Evolutionary conservation across 2,329 filamentous ascomycete genomes (phyloP).

Genomic region (Dactylellina leptospora): DNA sequence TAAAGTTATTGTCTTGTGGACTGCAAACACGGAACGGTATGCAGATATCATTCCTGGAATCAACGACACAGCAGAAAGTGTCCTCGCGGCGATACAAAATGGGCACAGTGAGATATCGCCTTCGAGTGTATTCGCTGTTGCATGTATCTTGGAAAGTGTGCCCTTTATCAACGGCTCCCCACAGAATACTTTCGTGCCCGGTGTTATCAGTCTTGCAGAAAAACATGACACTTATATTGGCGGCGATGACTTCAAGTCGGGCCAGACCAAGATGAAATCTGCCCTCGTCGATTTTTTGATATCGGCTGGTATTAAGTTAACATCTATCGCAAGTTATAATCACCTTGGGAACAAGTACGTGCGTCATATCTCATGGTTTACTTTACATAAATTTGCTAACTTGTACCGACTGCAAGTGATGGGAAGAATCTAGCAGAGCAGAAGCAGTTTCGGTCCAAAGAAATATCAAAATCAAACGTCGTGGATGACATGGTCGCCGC

Average conservation of each 20-base stretch:
- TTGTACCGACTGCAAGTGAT: slow-evolving; percentile 63
- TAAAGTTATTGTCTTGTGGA: slow-evolving; percentile 98
- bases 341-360: slow-evolving; percentile 89
- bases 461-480: slow-evolving; percentile 99
- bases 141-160: slow-evolving; percentile 84
- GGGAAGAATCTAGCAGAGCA: slow-evolving; percentile 98
- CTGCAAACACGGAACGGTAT: slow-evolving; percentile 97
- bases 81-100: slow-evolving; percentile 83
- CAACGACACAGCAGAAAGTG: slow-evolving; percentile 95
- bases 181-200: slow-evolving; percentile 98
- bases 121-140: slow-evolving; percentile 94
- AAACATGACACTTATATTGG: slow-evolving; percentile 89
- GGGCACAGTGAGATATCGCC: slow-evolving; percentile 93
- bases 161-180: slow-evolving; percentile 99
- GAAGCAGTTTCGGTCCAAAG: slow-evolving; percentile 98
- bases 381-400: not conserved
- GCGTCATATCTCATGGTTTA: not conserved
- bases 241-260: slow-evolving; percentile 99
- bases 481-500: slow-evolving; percentile 99
- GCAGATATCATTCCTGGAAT: slow-evolving; percentile 86
- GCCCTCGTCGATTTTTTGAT: slow-evolving; percentile 98
- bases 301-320: slow-evolving; percentile 98
- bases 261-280: slow-evolving; percentile 99
- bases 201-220: slow-evolving; percentile 87
- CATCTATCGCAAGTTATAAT: slow-evolving; percentile 98